Conservation (phyloP, 73 alveolate species). For the Paramecium octaurelia region DNA sequence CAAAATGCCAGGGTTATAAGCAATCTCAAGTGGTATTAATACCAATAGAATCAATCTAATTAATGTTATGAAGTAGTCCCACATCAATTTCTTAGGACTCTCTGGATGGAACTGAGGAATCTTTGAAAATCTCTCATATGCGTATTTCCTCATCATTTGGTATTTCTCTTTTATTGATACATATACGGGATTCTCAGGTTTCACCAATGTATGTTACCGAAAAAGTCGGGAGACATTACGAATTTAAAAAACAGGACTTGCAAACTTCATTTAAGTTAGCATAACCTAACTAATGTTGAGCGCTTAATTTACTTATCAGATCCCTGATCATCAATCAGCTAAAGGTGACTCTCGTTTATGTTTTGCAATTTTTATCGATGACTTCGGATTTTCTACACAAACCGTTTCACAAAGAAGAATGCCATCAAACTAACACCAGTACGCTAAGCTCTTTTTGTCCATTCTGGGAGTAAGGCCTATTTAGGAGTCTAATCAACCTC, state of each 20-base stretch:
- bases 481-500: neutral
- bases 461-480: neutral
- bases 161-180: neutral
- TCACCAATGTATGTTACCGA: slow-evolving; percentile 15
- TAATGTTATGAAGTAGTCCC: neutral
- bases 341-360: neutral
- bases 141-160: neutral
- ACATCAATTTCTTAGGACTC: neutral
- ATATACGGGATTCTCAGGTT: neutral
- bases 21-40: slow-evolving; percentile 3
- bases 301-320: neutral
- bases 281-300: neutral
- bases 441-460: slow-evolving; percentile 11
- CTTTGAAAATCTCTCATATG: neutral
- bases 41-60: neutral
- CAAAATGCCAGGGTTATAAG: neutral
- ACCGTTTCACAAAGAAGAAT: neutral
- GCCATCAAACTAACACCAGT: slow-evolving; percentile 34
- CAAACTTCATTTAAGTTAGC: neutral
- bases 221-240: neutral
- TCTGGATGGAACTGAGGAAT: slow-evolving; percentile 31
- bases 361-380: neutral
- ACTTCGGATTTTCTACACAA: neutral
- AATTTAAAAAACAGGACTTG: neutral
- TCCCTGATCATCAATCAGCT: neutral